Evolutionary conservation across 225 moss, liverwort and hornwort species (phyloP).

Genomic region (Sphagnum tenellum): DNA sequence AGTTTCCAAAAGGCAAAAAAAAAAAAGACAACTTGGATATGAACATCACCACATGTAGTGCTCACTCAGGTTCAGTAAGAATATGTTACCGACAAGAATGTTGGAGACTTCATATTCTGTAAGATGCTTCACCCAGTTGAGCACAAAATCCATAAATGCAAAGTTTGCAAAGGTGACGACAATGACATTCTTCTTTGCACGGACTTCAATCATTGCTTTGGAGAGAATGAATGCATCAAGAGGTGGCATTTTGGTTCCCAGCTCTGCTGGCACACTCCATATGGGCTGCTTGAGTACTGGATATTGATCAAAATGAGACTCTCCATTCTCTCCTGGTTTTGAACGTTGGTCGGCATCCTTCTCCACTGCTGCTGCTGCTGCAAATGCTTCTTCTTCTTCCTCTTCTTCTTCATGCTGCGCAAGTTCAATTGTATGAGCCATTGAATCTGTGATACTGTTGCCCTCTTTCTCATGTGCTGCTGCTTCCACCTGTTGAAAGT

Average conservation of each 20-base stretch:
- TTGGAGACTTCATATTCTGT: slow-evolving; percentile 69
- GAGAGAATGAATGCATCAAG: slow-evolving; percentile 62
- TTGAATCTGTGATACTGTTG: too few relatives aligned
- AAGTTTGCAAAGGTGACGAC: slow-evolving; percentile 86
- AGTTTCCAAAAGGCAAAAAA: too few relatives aligned
- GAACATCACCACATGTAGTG: too few relatives aligned
- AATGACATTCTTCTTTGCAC: slow-evolving; percentile 75
- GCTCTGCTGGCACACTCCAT: slow-evolving; percentile 61
- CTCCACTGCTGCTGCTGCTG: neutral
- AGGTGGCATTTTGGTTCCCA: slow-evolving; percentile 55
- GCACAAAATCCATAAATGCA: slow-evolving; percentile 87
- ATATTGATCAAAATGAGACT: slow-evolving; percentile 29
- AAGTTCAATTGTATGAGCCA: neutral
- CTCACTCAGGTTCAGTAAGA: too few relatives aligned
- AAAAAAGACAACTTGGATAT: too few relatives aligned
- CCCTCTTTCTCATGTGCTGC: too few relatives aligned
- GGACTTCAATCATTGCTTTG: slow-evolving; percentile 74
- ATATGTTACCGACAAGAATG: slow-evolving; percentile 61
- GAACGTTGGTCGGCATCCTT: slow-evolving; percentile 8
- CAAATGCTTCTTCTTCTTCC: slow-evolving; percentile 1
- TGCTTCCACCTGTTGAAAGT: too few relatives aligned
- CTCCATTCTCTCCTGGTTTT: slow-evolving; percentile 49
- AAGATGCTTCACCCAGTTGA: slow-evolving; percentile 83
- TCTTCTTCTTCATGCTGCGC: neutral
- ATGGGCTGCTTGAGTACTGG: slow-evolving; percentile 52